Conservation (phyloP, 2,329 filamentous ascomycete genomes). For the Neocucurbitaria cava region DNA sequence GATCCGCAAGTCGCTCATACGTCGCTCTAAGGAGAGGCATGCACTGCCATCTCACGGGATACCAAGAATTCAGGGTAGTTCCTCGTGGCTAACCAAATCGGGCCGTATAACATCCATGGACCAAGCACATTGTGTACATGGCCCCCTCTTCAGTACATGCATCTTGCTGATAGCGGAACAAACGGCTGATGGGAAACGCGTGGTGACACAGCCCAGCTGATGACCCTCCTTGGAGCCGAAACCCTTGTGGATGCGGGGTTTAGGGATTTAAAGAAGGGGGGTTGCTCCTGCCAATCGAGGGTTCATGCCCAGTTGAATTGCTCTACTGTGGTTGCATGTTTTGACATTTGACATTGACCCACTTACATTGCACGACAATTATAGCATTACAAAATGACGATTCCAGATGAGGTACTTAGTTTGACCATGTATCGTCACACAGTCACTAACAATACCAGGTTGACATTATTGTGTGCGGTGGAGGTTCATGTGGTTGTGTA, state of each 20-base stretch:
- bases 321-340: constrained; percentile 35
- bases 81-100: constrained; percentile 14
- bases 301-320: constrained; percentile 36
- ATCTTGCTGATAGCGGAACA: constrained; percentile 22
- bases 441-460: constrained; percentile 51
- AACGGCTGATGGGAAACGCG: constrained; percentile 21
- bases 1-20: constrained; percentile 38
- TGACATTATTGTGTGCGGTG: constrained; percentile 80
- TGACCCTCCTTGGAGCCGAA: constrained; percentile 33
- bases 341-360: constrained; percentile 1
- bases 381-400: constrained; percentile 56
- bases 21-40: constrained; percentile 9
- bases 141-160: constrained; percentile 35
- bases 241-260: constrained; percentile 39
- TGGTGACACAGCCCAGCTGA: constrained; percentile 24
- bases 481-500: constrained; percentile 68
- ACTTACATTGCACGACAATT: constrained; percentile 4
- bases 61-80: constrained; percentile 15
- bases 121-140: constrained; percentile 22
- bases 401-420: constrained; percentile 68
- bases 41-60: constrained; percentile 11
- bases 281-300: constrained; percentile 15
- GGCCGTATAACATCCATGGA: constrained; percentile 14
- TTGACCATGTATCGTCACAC: neutral
- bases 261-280: constrained; percentile 33